phyloP scores from a whole-genome alignment of 805 yeast genomes.

The Brettanomyces naardenensis region DNA sequence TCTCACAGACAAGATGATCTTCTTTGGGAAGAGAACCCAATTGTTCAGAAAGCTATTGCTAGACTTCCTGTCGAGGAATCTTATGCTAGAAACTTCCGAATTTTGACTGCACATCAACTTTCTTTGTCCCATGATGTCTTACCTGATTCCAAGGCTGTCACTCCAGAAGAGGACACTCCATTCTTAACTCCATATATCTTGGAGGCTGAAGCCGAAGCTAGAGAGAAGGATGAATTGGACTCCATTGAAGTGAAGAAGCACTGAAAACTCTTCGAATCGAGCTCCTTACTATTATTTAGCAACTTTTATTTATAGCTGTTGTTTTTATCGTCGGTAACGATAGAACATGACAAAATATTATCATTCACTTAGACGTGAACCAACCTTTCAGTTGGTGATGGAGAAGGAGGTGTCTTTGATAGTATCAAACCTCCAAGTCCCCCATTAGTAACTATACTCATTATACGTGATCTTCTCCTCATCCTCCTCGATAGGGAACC shows the following conservation, averaged over 20 bases:
- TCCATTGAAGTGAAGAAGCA: slow-evolving; percentile 39
- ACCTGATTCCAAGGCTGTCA: slow-evolving; percentile 71
- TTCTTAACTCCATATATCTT: slow-evolving; percentile 83
- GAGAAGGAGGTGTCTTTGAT: no score
- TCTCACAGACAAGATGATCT: slow-evolving; percentile 69
- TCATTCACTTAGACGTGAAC: no score
- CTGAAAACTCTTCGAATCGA: no score
- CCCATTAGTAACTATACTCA: slow-evolving; percentile 60
- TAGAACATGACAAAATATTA: no score
- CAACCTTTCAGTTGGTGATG: no score
- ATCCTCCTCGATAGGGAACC: slow-evolving; percentile 49
- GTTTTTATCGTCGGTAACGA: no score
- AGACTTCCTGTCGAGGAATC: slow-evolving; percentile 81
- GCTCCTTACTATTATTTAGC: no score
- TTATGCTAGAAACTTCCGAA: slow-evolving; percentile 89
- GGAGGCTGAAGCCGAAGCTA: slow-evolving; percentile 89
- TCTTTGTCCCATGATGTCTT: slow-evolving; percentile 77
- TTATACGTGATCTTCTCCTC: slow-evolving; percentile 42
- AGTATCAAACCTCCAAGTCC: no score
- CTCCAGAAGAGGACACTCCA: slow-evolving; percentile 72
- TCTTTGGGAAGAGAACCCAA: slow-evolving; percentile 78
- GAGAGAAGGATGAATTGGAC: slow-evolving; percentile 85
- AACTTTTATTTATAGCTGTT: neutral
- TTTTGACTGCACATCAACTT: slow-evolving; percentile 85
- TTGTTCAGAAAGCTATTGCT: slow-evolving; percentile 76